Percentiles rank a stretch among this genome's conserved stretches.
Evolutionary conservation across 768 basidiomycete genomes (phyloP).

Genomic region (Lentinula aciculospora): DNA sequence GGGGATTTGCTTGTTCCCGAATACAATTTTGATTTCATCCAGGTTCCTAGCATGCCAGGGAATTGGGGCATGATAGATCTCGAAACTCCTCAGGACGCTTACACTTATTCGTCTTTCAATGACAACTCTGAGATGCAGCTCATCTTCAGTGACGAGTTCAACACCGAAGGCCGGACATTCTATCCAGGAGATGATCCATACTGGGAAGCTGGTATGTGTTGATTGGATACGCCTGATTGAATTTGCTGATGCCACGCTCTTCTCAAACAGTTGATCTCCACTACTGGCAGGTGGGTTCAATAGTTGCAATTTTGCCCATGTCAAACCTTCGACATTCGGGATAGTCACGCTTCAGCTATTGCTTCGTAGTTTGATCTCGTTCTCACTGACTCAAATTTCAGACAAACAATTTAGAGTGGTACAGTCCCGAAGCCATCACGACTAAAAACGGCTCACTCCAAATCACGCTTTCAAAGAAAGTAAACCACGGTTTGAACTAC

Average conservation of each 20-base stretch:
- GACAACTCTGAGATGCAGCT: constrained; percentile 30
- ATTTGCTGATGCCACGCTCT: not conserved
- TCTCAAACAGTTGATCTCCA: constrained; percentile 46
- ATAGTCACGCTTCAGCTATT: not conserved
- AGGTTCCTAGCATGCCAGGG: constrained; percentile 42
- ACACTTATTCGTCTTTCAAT: constrained; percentile 34
- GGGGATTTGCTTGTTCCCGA: constrained; percentile 45
- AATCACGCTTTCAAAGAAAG: constrained; percentile 59
- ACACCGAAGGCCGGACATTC: constrained; percentile 64
- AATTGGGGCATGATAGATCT: constrained; percentile 46
- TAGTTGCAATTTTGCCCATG: not conserved
- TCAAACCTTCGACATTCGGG: not conserved
- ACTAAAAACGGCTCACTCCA: constrained; percentile 68
- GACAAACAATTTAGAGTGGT: constrained; percentile 77
- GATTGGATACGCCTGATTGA: not conserved
- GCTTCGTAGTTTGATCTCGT: constrained; percentile 4
- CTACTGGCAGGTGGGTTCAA: constrained; percentile 47
- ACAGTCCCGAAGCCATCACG: constrained; percentile 59
- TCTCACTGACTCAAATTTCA: constrained; percentile 8
- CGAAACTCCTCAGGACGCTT: constrained; percentile 21
- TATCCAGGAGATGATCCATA: constrained; percentile 67
- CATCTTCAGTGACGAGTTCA: constrained; percentile 83
- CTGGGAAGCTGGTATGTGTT: constrained; percentile 33
- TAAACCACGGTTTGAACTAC: constrained; percentile 69
- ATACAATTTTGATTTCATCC: constrained; percentile 20